These are phyloP conservation scores for Bryoglossum gracile DNA, from an alignment of 495 filamentous ascomycete species.

Conservation along the genomic window DNA sequence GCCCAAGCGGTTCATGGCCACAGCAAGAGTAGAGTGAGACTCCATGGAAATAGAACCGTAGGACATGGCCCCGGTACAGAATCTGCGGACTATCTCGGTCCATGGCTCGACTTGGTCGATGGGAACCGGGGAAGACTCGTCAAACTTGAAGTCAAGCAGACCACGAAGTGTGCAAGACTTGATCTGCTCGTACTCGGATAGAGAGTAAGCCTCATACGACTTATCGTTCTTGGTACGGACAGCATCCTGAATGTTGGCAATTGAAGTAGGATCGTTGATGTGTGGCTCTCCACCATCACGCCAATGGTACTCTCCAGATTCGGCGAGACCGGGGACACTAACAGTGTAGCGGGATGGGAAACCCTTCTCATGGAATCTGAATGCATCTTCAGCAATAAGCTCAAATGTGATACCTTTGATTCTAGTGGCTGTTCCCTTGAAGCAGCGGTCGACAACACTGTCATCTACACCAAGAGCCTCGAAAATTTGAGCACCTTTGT, in stretches of 20 bases:
- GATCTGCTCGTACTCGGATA: slow-evolving; percentile 92
- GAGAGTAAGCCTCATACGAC: slow-evolving; percentile 96
- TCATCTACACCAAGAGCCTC: slow-evolving; percentile 98
- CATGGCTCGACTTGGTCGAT: slow-evolving; percentile 99
- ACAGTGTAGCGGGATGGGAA: slow-evolving; percentile 79
- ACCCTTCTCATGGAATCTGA: slow-evolving; percentile 93
- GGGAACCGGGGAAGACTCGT: slow-evolving; percentile 75
- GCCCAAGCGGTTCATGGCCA: slow-evolving; percentile 96
- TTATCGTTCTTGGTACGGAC: slow-evolving; percentile 99
- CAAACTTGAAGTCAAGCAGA: slow-evolving; percentile 96
- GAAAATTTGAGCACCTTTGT: slow-evolving; percentile 99
- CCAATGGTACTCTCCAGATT: slow-evolving; percentile 99
- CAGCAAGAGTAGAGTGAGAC: slow-evolving; percentile 91
- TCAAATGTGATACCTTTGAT: slow-evolving; percentile 96
- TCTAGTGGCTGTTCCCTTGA: slow-evolving; percentile 90
- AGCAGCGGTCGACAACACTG: slow-evolving; percentile 91
- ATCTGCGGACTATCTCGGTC: slow-evolving; percentile 97
- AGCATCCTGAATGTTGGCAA: slow-evolving; percentile 97
- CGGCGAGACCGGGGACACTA: slow-evolving; percentile 74
- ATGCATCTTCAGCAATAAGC: slow-evolving; percentile 91
- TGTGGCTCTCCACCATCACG: slow-evolving; percentile 98
- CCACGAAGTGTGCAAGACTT: slow-evolving; percentile 96
- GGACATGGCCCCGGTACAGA: slow-evolving; percentile 99
- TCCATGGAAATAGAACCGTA: slow-evolving; percentile 99
- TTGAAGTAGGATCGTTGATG: slow-evolving; percentile 90